Evolutionary conservation across 148 eudicot genomes (phyloP), one percentile per base, ranked within the genome.

Genomic region (Vaccinium macrocarpon): DNA sequence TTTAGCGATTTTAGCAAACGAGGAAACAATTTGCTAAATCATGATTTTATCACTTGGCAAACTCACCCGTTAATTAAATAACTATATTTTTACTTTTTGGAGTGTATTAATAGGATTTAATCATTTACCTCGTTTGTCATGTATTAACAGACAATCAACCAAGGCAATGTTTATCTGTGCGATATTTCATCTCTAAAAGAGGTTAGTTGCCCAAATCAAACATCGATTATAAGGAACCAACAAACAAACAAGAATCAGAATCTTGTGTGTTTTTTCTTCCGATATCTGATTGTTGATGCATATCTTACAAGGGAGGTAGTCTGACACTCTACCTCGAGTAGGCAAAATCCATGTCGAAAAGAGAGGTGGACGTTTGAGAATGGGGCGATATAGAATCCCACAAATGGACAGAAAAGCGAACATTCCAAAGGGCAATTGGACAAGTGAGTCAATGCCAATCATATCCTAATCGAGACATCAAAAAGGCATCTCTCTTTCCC

Each of bases 381-480:
- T 1, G 32, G 15, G 32, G 71, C 32, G 38, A 6, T 12, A 6
- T 68, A 27, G 38, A 68, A 68, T 68, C 38, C 73, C 35, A 68
- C 18, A 68, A 5, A 18, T 59, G 12, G 73, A 68, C 73, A 68
- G 73, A 68, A 11, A 27, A 12, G 73, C 35, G 73, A 68, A 68
- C 73, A 27, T 68, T 68, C 73, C 73, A 68, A 68, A 25, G 38
- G 35, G 73, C 6, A 68, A 25, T 68, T 27, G 73, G 73, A 68
- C 73, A 68, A 68, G 73, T 27, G 73, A 68, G 38, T 68, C 73
- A 68, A 68, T 68, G 73, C 35, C 73, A 68, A 68, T 68, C 16
- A 68, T 68, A 27, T 27, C 11, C 70, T 62, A 62, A 23, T 62
- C 16, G 18, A 42, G 46, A 42, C 6, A 27, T 68, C 16, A 27